Conservation (phyloP, 371 early-diverging fungal species). For the Apophysomyces trapeziformis region DNA sequence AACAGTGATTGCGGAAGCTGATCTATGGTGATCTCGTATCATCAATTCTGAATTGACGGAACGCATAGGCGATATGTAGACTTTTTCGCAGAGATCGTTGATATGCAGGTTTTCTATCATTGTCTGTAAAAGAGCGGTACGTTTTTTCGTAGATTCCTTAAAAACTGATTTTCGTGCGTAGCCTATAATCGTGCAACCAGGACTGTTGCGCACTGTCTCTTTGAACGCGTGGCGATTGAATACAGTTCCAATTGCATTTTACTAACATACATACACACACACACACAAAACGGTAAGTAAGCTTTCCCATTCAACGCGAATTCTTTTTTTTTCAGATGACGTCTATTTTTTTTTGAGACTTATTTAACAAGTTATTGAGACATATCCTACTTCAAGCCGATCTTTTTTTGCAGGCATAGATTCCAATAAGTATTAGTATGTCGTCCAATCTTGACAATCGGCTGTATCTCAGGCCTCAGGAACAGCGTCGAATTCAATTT, state of each 20-base stretch:
- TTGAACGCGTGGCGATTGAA: no score
- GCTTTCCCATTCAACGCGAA: no score
- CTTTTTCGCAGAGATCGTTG: background rate
- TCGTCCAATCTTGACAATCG: constrained; percentile 1
- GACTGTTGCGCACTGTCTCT: no score
- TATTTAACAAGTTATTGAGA: background rate
- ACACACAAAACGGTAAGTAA: no score
- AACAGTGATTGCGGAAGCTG: background rate
- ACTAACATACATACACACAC: no score
- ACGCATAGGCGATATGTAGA: background rate
- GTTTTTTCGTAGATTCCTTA: background rate
- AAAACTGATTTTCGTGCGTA: background rate
- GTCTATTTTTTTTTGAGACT: no score
- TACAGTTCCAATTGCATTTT: no score
- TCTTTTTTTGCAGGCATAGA: background rate
- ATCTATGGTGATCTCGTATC: background rate
- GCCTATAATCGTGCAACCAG: no score
- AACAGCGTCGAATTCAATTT: no score
- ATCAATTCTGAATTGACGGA: background rate
- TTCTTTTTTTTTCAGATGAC: no score
- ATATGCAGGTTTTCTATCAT: background rate
- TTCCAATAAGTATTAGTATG: background rate
- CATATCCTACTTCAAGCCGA: background rate
- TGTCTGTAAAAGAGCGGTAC: background rate
- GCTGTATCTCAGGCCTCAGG: background rate